Evolutionary conservation across 1,284 basidiomycete genomes (phyloP).

Genomic region (Sporisorium graminicola): DNA sequence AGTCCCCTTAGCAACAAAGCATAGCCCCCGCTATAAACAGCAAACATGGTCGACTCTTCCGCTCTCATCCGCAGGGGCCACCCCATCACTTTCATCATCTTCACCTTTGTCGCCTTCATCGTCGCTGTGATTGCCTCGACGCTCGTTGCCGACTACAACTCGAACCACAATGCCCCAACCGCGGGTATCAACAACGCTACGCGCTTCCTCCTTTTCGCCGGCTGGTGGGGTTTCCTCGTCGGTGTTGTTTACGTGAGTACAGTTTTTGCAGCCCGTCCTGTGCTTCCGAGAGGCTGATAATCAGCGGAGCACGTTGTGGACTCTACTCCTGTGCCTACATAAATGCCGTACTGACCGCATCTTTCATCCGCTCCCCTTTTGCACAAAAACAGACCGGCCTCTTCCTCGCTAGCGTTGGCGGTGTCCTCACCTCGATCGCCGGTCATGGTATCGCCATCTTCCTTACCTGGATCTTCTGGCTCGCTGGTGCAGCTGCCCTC

Average conservation of each 20-base stretch:
- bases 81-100: conserved; percentile 62
- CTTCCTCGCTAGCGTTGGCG: conserved; percentile 66
- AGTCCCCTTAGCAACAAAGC: not conserved
- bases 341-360: conserved; percentile 10
- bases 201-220: conserved; percentile 64
- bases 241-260: conserved; percentile 62
- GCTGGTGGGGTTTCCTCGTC: conserved; percentile 68
- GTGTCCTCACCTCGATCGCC: conserved; percentile 67
- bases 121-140: conserved; percentile 65
- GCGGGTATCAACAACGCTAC: conserved; percentile 51
- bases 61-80: conserved; percentile 62
- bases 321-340: not conserved
- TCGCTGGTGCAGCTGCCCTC: conserved; percentile 64
- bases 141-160: conserved; percentile 62
- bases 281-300: too few species aligned
- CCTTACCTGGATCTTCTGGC: conserved; percentile 66
- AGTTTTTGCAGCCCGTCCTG: not conserved
- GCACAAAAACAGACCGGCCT: conserved; percentile 48
- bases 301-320: too few species aligned
- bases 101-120: conserved; percentile 62
- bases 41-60: conserved; percentile 54
- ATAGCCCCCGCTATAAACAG: not conserved
- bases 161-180: conserved; percentile 52
- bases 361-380: not conserved
- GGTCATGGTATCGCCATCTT: conserved; percentile 63